A percentile compares a stretch with the other conserved stretches of the same genome.
These are phyloP conservation scores for Calycina marina DNA, from an alignment of 2,329 filamentous ascomycete species.

Conservation along the genomic window DNA sequence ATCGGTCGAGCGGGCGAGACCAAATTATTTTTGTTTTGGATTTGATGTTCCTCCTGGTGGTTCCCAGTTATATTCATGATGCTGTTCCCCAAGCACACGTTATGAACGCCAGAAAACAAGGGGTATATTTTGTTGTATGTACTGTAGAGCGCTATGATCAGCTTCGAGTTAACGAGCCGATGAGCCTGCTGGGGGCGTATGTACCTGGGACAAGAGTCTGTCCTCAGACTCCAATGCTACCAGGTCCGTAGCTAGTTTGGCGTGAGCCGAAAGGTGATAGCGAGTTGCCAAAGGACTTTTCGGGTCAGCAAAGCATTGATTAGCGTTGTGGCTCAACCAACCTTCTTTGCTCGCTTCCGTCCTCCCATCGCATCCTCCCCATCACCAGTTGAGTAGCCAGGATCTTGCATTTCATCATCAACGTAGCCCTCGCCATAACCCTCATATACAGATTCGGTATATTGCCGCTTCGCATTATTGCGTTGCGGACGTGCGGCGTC, in stretches of 20 bases:
- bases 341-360: slow-evolving; percentile 53
- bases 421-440: slow-evolving; percentile 60
- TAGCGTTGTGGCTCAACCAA: slow-evolving; percentile 22
- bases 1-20: too few species aligned
- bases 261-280: slow-evolving; percentile 16
- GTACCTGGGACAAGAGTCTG: slow-evolving; percentile 1
- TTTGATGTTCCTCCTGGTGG: too few species aligned
- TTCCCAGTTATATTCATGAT: too few species aligned
- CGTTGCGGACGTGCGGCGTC: slow-evolving; percentile 42
- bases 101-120: background rate
- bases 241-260: slow-evolving; percentile 36
- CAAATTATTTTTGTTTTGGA: too few species aligned
- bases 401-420: slow-evolving; percentile 49
- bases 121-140: background rate
- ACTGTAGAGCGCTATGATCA: background rate
- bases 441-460: slow-evolving; percentile 60
- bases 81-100: too few species aligned
- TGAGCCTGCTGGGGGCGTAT: too few species aligned
- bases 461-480: slow-evolving; percentile 57
- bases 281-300: slow-evolving; percentile 12
- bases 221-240: slow-evolving; percentile 39
- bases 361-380: slow-evolving; percentile 42
- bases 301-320: slow-evolving; percentile 14
- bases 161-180: background rate
- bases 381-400: slow-evolving; percentile 58